These are phyloP conservation scores for Fraxinus ornus DNA, from an alignment of 305 asterid species.

Conservation along the genomic window DNA sequence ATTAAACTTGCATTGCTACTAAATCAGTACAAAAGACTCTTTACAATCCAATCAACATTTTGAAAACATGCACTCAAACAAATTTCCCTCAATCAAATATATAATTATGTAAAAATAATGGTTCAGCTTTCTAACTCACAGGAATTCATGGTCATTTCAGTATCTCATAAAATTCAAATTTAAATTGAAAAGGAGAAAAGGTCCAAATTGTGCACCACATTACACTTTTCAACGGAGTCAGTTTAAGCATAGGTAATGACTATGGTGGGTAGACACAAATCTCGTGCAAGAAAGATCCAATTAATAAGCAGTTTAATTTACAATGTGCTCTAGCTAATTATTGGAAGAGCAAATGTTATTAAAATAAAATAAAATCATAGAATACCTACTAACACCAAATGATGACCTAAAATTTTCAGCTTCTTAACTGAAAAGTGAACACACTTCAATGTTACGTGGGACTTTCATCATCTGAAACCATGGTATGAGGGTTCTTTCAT, in stretches of 20 bases:
- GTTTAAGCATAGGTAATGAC: not conserved
- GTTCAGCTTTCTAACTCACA: not conserved
- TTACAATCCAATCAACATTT: not conserved
- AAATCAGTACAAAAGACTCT: not conserved
- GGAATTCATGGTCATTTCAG: not conserved
- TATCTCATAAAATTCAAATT: not conserved
- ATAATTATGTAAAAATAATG: not conserved
- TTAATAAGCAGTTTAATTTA: not conserved
- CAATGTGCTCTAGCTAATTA: not conserved
- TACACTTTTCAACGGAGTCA: not conserved
- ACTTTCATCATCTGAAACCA: not conserved
- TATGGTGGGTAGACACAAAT: not conserved
- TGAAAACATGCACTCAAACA: not conserved
- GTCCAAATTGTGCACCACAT: not conserved
- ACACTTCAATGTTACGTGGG: not conserved
- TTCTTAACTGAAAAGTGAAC: not conserved
- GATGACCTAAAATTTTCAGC: not conserved
- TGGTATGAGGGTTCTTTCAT: not conserved
- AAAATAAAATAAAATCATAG: not conserved
- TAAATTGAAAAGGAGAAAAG: not conserved
- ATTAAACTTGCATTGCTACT: not conserved
- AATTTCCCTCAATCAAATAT: not conserved
- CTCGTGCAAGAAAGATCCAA: not conserved
- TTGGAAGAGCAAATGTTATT: not conserved
- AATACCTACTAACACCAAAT: not conserved